Base-by-base conservation (phyloP, 2,329 filamentous ascomycete genomes). In the Biscogniauxia mediterranea region DNA sequence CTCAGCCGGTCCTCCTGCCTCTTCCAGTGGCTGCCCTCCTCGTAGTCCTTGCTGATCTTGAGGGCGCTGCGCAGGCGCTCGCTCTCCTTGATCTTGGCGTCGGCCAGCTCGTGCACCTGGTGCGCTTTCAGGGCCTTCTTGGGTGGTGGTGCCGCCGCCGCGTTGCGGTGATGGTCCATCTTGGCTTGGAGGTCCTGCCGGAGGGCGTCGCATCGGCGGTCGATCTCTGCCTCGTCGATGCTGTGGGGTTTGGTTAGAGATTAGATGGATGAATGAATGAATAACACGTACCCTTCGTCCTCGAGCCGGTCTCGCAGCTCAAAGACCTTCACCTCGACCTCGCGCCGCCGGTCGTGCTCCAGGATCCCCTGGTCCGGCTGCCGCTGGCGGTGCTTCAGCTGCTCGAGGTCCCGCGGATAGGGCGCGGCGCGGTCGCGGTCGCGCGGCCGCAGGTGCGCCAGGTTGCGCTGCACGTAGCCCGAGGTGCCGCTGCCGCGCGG, bases 381-480 rank as follows among this genome's bases (percentile, higher is more conserved):
- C 23, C 94, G 87, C 73, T 90, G 90, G 65, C 84, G 84, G 76
- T 96, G 91, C 71, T 88, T 89, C 68, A 91, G 82, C 61, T 80
- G 82, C 69, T 91, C 86, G 66, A 86, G 80, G 72, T 91, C 87
- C 64, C 86, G 87, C 46, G 76, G 75, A 32, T 96, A 97, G 0
- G 93, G 93, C 19, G 88, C 88, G 61, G 81, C 84, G 70, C 87
- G 85, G 79, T 96, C 84, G 70, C 87, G 85, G 79, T 96, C 92
- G 78, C 94, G 93, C 28, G 91, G 93, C 73, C 85, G 88, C 69
- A 97, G 87, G 74, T 94, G 89, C 19, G 95, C 95, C 42, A 93
- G 87, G 80, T 98, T 99, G 77, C 93, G 92, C 79, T 98, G 94
- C 60, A 99, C 94, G 76, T 98, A 98, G 74, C 95, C 95, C 0